Evolutionary conservation across 768 basidiomycete species (phyloP).

Genomic region (Boletus rufocinnamomeus): DNA sequence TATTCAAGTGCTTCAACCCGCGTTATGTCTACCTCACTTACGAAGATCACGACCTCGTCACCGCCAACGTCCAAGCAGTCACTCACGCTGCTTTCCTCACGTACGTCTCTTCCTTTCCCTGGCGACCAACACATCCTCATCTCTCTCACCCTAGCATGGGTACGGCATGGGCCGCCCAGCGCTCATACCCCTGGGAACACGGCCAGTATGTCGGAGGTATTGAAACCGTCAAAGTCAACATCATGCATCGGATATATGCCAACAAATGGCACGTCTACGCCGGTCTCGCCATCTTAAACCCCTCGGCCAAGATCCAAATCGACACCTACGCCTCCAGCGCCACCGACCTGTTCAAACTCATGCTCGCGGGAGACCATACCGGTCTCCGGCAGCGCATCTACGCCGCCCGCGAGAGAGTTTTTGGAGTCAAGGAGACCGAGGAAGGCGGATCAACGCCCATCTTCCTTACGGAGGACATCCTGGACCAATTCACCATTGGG

Average conservation of each 20-base stretch:
- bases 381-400: conserved; percentile 72
- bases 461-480: conserved; percentile 77
- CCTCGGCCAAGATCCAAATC: conserved; percentile 84
- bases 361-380: conserved; percentile 63
- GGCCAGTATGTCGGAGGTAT: conserved; percentile 95
- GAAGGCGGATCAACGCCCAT: conserved; percentile 53
- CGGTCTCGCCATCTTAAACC: conserved; percentile 96
- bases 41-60: conserved; percentile 94
- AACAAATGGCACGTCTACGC: conserved; percentile 99
- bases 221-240: conserved; percentile 95
- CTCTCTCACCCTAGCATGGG: conserved; percentile 73
- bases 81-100: conserved; percentile 97
- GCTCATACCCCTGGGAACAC: conserved; percentile 92
- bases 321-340: conserved; percentile 85
- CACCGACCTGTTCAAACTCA: conserved; percentile 93
- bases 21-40: conserved; percentile 93
- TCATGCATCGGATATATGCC: conserved; percentile 92
- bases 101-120: conserved; percentile 43
- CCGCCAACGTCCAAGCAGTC: conserved; percentile 97
- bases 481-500: conserved; percentile 89
- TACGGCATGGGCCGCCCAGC: conserved; percentile 83
- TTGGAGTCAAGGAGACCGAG: conserved; percentile 47
- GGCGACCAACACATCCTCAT: conserved; percentile 9
- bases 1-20: conserved; percentile 77
- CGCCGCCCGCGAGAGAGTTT: conserved; percentile 74